Evolutionary conservation across 2,329 filamentous ascomycete species (phyloP).

Genomic region (Neofusicoccum kwambonambiense): DNA sequence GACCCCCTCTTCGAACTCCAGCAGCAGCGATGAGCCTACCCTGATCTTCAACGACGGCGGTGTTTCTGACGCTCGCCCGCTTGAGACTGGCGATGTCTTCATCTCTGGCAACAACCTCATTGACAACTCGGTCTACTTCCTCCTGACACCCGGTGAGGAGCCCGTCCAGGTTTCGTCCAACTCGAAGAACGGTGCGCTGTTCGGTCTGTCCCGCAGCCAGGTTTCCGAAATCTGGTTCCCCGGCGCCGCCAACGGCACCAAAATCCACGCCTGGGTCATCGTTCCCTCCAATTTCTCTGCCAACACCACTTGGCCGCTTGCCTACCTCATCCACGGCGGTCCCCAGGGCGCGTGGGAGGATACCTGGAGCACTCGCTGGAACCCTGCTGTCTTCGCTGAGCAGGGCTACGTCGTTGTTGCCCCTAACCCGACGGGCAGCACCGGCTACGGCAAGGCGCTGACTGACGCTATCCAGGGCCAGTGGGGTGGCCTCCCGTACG

Average conservation of each 20-base stretch:
- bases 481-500: conserved; percentile 83
- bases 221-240: conserved; percentile 68
- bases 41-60: conserved; percentile 14
- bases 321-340: conserved; percentile 79
- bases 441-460: conserved; percentile 76
- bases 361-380: conserved; percentile 80
- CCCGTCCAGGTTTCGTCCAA: conserved; percentile 57
- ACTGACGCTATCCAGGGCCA: conserved; percentile 73
- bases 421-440: conserved; percentile 81
- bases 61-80: conserved; percentile 47
- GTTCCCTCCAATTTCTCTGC: conserved; percentile 64
- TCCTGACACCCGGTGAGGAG: conserved; percentile 19
- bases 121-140: conserved; percentile 68
- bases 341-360: conserved; percentile 76
- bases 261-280: conserved; percentile 69
- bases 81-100: conserved; percentile 57
- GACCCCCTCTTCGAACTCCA: background rate
- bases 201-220: conserved; percentile 64
- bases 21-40: background rate
- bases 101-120: conserved; percentile 67
- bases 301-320: conserved; percentile 72
- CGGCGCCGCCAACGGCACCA: conserved; percentile 58
- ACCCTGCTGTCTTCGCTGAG: conserved; percentile 80
- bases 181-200: conserved; percentile 63
- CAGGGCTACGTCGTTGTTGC: conserved; percentile 81